A percentile compares a stretch with the other conserved stretches of the same genome.
Evolutionary conservation across 306 rosid genomes (phyloP).

Genomic region (Rubus parviflorus): DNA sequence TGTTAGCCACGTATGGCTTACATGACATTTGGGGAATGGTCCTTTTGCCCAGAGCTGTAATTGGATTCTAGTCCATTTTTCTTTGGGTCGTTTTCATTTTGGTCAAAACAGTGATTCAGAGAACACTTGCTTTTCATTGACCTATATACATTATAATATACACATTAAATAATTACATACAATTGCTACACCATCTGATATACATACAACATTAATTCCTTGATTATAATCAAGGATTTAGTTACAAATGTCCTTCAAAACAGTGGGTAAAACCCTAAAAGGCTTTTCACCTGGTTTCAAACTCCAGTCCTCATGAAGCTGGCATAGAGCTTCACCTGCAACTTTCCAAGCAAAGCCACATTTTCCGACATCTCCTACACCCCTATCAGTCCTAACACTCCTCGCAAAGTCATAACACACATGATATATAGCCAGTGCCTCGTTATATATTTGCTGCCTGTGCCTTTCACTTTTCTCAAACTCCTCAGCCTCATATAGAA

Average conservation of each 20-base stretch:
- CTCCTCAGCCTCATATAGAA: constrained; percentile 34
- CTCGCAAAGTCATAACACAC: constrained; percentile 36
- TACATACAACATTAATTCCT: neutral
- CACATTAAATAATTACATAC: neutral
- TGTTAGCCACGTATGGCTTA: neutral
- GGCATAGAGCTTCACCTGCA: constrained; percentile 58
- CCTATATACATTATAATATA: neutral
- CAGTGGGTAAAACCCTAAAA: constrained; percentile 31
- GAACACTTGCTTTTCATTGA: neutral
- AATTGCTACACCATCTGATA: neutral
- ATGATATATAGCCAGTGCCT: constrained; percentile 54
- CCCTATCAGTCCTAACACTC: neutral
- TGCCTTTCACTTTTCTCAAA: constrained; percentile 33
- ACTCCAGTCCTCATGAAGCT: constrained; percentile 10
- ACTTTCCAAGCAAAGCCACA: constrained; percentile 69
- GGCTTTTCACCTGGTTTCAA: constrained; percentile 29
- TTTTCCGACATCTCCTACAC: rapidly evolving
- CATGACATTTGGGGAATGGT: neutral
- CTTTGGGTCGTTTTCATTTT: neutral
- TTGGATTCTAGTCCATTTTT: no score
- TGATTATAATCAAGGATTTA: neutral
- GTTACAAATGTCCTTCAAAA: constrained; percentile 48
- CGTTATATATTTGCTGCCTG: constrained; percentile 30
- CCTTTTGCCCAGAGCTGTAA: no score
- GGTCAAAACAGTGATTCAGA: neutral